A percentile compares a stretch with the other conserved stretches of the same genome.
These are phyloP conservation scores for Entoloma clypeatum DNA, from an alignment of 1,284 basidiomycete species.

Conservation along the genomic window DNA sequence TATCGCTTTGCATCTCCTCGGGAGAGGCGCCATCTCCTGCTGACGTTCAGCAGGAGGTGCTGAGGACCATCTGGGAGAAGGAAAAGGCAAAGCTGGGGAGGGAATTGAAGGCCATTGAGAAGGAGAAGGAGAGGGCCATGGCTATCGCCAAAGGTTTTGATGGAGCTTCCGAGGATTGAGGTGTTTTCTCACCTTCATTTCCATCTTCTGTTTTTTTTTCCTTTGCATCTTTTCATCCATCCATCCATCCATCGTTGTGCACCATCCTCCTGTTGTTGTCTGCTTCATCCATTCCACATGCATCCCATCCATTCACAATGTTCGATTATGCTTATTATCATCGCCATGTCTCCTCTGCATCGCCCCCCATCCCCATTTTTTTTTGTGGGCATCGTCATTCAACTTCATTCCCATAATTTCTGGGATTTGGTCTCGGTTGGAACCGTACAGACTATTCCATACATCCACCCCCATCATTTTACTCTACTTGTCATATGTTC, in stretches of 20 bases:
- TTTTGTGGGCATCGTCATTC: too few relatives aligned
- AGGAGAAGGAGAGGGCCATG: slow-evolving; percentile 24
- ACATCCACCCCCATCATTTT: slow-evolving; percentile 5
- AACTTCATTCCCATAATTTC: slow-evolving; percentile 11
- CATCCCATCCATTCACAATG: too few relatives aligned
- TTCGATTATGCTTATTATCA: too few relatives aligned
- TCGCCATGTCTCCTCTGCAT: too few relatives aligned
- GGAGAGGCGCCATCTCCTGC: slow-evolving; percentile 23
- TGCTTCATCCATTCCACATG: slow-evolving; percentile 3
- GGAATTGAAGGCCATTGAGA: slow-evolving; percentile 45
- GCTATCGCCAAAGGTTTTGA: slow-evolving; percentile 38
- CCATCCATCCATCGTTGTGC: background rate
- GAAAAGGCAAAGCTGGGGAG: slow-evolving; percentile 54
- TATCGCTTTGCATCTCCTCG: too few relatives aligned
- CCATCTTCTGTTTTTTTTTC: slow-evolving; percentile 12
- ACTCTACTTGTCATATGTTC: slow-evolving; percentile 7
- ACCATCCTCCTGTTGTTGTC: slow-evolving; percentile 2
- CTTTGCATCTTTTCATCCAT: slow-evolving; percentile 4
- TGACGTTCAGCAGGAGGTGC: slow-evolving; percentile 63
- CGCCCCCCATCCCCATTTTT: too few relatives aligned
- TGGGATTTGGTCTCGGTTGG: slow-evolving; percentile 11
- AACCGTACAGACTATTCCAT: slow-evolving; percentile 15
- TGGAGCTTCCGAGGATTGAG: slow-evolving; percentile 52
- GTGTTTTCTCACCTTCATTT: background rate
- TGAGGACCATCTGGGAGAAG: slow-evolving; percentile 62